A percentile compares a stretch with the other conserved stretches of the same genome.
Conservation (phyloP, 306 rosid genomes). For the Geum urbanum region DNA sequence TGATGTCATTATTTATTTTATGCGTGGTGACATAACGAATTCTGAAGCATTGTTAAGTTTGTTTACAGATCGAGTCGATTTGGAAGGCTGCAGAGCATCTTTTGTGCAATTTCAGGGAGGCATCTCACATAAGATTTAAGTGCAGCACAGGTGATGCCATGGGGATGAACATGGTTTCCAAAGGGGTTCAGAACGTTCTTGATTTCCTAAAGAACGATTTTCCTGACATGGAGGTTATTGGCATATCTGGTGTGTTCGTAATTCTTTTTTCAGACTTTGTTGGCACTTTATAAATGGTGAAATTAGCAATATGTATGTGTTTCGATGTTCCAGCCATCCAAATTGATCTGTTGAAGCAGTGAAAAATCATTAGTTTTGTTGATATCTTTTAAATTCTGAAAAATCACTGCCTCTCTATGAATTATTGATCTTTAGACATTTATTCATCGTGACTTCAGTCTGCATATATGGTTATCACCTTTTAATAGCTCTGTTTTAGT, state of each 20-base stretch:
- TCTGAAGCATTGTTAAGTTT: not conserved
- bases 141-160: constrained; percentile 80
- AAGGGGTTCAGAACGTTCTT: constrained; percentile 2
- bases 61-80: not conserved
- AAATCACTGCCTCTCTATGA: not conserved
- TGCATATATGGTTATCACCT: not conserved
- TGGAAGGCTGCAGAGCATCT: not conserved
- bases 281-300: too few species aligned
- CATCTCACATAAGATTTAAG: constrained; percentile 54
- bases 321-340: too few species aligned
- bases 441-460: not conserved
- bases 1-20: not conserved
- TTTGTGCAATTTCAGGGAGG: not conserved
- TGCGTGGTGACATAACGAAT: not conserved
- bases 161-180: constrained; percentile 46
- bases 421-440: not conserved
- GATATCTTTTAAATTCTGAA: too few species aligned
- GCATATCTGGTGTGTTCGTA: constrained; percentile 38
- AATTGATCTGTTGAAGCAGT: not conserved
- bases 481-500: not conserved
- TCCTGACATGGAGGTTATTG: constrained; percentile 76
- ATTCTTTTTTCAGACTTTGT: not conserved
- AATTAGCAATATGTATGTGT: too few species aligned
- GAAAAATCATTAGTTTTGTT: too few species aligned
- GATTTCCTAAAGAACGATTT: constrained; percentile 27